Evolutionary conservation across 805 yeast species (phyloP).

Genomic region (Sugiyamaella lignohabitans): DNA sequence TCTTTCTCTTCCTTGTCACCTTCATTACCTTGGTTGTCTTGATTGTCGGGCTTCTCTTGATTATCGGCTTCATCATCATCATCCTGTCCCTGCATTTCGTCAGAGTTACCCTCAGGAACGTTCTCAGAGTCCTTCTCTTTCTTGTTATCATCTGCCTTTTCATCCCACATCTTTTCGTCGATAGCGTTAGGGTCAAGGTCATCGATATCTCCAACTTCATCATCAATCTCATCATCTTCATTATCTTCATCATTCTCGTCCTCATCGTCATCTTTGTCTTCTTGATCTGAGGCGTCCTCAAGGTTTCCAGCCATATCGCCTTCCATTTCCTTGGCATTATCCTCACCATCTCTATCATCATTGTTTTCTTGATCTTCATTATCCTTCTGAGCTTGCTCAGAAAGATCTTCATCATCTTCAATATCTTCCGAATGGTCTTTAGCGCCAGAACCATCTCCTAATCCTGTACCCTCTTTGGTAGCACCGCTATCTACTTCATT

Average conservation of each 20-base stretch:
- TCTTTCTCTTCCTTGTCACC: slow-evolving; percentile 36
- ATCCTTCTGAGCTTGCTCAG: slow-evolving; percentile 63
- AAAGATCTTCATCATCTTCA: slow-evolving; percentile 56
- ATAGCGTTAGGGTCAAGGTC: slow-evolving; percentile 91
- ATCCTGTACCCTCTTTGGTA: slow-evolving; percentile 78
- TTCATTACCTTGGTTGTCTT: slow-evolving; percentile 34
- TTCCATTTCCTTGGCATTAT: slow-evolving; percentile 88
- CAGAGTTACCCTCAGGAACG: slow-evolving; percentile 42
- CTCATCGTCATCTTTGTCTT: slow-evolving; percentile 45
- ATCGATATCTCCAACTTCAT: slow-evolving; percentile 81
- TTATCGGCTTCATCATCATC: slow-evolving; percentile 22
- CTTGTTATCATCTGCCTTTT: slow-evolving; percentile 56
- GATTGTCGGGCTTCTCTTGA: slow-evolving; percentile 29
- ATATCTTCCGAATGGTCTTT: slow-evolving; percentile 73
- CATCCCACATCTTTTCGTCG: slow-evolving; percentile 98
- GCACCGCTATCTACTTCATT: slow-evolving; percentile 56
- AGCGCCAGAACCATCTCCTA: slow-evolving; percentile 92
- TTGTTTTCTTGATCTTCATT: slow-evolving; percentile 60
- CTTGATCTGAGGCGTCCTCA: slow-evolving; percentile 73
- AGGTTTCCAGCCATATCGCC: slow-evolving; percentile 96
- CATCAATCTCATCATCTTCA: slow-evolving; percentile 69
- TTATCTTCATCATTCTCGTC: slow-evolving; percentile 48
- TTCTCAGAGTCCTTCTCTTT: slow-evolving; percentile 78
- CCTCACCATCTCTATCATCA: slow-evolving; percentile 49
- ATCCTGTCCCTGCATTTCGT: slow-evolving; percentile 29